A percentile compares a stretch with the other conserved stretches of the same genome.
phyloP scores from a whole-genome alignment of 345 rosid genomes.

The Camelina hispida region DNA sequence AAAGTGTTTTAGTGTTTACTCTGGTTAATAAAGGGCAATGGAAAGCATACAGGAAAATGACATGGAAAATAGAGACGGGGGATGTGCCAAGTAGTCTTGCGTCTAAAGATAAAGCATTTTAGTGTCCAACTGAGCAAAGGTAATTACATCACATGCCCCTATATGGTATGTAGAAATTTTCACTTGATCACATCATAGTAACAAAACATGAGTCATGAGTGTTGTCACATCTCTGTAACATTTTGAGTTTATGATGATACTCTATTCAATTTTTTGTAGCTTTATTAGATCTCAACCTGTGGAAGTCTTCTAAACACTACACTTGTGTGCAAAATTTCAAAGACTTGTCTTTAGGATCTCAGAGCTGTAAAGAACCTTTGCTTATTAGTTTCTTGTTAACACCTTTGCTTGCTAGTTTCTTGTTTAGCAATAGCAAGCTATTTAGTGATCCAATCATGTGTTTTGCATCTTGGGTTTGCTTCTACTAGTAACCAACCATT shows the following conservation, averaged over 20 bases:
- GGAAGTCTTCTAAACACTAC: background rate
- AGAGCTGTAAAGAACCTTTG: conserved; percentile 7
- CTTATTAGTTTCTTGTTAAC: background rate
- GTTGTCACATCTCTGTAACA: conserved; percentile 7
- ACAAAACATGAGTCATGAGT: conserved; percentile 8
- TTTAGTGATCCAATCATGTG: conserved; percentile 3
- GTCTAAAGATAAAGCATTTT: background rate
- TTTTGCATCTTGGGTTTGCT: conserved; percentile 20
- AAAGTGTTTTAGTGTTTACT: conserved; percentile 5
- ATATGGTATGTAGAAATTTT: conserved; percentile 11
- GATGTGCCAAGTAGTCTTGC: background rate
- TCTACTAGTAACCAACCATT: conserved; percentile 25
- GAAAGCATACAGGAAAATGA: background rate
- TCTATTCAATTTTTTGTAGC: background rate
- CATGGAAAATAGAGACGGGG: background rate
- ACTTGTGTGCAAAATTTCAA: background rate
- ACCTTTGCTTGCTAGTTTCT: conserved; percentile 6
- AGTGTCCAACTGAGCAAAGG: conserved; percentile 18
- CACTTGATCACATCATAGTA: conserved; percentile 10
- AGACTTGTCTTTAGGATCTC: conserved; percentile 7
- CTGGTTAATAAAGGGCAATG: conserved; percentile 2
- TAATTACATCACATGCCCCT: conserved; percentile 5
- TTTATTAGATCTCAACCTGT: background rate
- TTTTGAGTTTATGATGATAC: background rate
- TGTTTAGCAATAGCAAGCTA: conserved; percentile 13